Percentiles rank a stretch among this genome's conserved stretches.
Conservation (phyloP, 495 filamentous ascomycete species). For the Neurospora sp. region DNA sequence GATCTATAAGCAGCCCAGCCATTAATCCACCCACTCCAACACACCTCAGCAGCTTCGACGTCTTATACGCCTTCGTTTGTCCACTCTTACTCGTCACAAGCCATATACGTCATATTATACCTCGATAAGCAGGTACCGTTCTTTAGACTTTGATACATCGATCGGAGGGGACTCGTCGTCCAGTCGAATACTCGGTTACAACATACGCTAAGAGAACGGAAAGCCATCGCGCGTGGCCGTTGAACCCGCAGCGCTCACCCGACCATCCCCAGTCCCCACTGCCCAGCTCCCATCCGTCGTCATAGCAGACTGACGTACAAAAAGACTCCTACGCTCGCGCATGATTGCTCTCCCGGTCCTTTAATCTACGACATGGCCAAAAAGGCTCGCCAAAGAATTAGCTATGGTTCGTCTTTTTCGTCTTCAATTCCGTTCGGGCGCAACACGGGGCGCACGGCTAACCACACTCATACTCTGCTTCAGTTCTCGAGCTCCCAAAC, state of each 20-base stretch:
- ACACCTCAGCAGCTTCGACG: not conserved
- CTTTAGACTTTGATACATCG: not conserved
- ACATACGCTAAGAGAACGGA: not conserved
- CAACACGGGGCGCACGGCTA: not conserved
- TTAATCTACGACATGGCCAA: slow-evolving; percentile 40
- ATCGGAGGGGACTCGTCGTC: not conserved
- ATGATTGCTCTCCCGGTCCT: slow-evolving; percentile 23
- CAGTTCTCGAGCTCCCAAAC: slow-evolving; percentile 91
- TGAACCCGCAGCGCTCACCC: not conserved
- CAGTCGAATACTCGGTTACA: not conserved
- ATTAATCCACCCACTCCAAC: not conserved
- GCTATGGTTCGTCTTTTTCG: slow-evolving; percentile 46
- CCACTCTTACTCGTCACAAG: not conserved
- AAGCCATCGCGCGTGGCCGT: not conserved
- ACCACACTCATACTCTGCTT: slow-evolving; percentile 1
- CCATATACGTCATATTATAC: not conserved
- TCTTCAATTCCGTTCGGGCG: not conserved
- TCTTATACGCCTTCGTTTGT: not conserved
- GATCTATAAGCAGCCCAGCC: not conserved
- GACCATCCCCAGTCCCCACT: not conserved
- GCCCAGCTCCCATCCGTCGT: not conserved
- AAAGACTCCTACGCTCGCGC: slow-evolving; percentile 6
- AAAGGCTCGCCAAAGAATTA: slow-evolving; percentile 54
- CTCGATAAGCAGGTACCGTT: not conserved
- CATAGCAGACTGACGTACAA: not conserved